Percentiles rank a stretch among this genome's conserved stretches.
These are phyloP conservation scores for Backusella sp. DNA, from an alignment of 192 early-diverging fungal genomes.

Conservation along the genomic window DNA sequence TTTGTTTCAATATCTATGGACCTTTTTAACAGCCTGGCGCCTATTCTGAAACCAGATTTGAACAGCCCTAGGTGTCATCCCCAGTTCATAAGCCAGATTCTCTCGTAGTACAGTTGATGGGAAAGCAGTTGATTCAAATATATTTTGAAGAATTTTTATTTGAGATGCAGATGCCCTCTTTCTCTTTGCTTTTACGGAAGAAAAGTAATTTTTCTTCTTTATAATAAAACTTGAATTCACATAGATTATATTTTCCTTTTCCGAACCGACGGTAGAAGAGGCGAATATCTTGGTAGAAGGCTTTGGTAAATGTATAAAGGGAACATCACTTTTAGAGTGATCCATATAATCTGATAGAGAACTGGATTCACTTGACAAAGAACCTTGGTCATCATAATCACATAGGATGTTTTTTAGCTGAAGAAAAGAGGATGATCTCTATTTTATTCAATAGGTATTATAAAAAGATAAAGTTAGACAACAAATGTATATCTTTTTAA, in stretches of 20 bases:
- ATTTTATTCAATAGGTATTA: not conserved
- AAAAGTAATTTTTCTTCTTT: not conserved
- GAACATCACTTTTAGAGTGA: not conserved
- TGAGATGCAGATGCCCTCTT: not conserved
- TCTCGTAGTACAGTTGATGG: constrained; percentile 1
- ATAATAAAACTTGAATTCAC: not conserved
- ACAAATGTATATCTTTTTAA: no score
- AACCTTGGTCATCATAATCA: not conserved
- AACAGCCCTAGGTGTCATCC: constrained; percentile 67
- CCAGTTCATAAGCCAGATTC: constrained; percentile 53
- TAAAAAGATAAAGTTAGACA: not conserved
- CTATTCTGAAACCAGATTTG: constrained; percentile 91
- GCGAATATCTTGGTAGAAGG: not conserved
- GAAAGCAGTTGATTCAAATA: constrained; percentile 8
- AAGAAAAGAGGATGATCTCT: not conserved
- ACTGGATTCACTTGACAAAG: not conserved
- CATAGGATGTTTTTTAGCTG: not conserved
- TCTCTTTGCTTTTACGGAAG: not conserved
- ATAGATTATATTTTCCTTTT: not conserved
- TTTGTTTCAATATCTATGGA: not conserved
- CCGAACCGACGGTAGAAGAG: not conserved
- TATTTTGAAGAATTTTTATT: constrained; percentile 7
- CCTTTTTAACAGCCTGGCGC: constrained; percentile 34
- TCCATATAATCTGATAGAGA: not conserved
- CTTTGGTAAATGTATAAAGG: not conserved